Evolutionary conservation across 2,329 filamentous ascomycete genomes (phyloP).

Genomic region (Cladosporium colombiae): DNA sequence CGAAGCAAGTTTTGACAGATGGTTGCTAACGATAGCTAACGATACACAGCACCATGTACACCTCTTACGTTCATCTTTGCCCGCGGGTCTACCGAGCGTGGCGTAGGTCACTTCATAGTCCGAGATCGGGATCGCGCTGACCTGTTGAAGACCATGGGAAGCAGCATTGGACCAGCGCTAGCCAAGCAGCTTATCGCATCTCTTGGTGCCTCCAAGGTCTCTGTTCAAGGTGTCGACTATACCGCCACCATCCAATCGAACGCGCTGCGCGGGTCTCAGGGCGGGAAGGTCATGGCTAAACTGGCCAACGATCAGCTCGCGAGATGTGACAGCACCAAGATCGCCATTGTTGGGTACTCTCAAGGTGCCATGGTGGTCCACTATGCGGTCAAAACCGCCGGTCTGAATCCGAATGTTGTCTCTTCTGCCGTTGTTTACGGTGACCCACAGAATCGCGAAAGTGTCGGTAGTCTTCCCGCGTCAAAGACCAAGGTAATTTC

Average conservation of each 20-base stretch:
- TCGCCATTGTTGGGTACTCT: constrained; percentile 32
- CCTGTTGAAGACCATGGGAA: constrained; percentile 48
- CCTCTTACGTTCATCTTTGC: constrained; percentile 57
- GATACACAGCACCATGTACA: constrained; percentile 39
- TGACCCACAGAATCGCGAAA: constrained; percentile 31
- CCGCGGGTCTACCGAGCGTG: constrained; percentile 56
- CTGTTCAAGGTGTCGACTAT: constrained; percentile 58
- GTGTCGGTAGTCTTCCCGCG: constrained; percentile 27
- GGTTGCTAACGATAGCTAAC: not conserved
- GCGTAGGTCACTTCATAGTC: constrained; percentile 25
- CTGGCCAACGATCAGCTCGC: constrained; percentile 26
- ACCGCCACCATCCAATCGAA: constrained; percentile 40
- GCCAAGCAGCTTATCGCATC: constrained; percentile 47
- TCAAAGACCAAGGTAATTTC: constrained; percentile 20
- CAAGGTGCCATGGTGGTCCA: constrained; percentile 31
- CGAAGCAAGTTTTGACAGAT: not conserved
- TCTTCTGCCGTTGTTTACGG: constrained; percentile 34
- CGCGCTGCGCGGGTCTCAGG: constrained; percentile 24
- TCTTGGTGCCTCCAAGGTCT: constrained; percentile 48
- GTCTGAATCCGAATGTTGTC: constrained; percentile 20
- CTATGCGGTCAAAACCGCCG: constrained; percentile 25
- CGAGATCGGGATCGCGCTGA: not conserved
- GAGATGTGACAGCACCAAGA: constrained; percentile 32
- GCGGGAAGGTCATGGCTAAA: constrained; percentile 28
- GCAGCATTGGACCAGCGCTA: constrained; percentile 53